These are phyloP conservation scores for Alternaria sp. DNA, from an alignment of 2,329 filamentous ascomycete species.

Conservation along the genomic window DNA sequence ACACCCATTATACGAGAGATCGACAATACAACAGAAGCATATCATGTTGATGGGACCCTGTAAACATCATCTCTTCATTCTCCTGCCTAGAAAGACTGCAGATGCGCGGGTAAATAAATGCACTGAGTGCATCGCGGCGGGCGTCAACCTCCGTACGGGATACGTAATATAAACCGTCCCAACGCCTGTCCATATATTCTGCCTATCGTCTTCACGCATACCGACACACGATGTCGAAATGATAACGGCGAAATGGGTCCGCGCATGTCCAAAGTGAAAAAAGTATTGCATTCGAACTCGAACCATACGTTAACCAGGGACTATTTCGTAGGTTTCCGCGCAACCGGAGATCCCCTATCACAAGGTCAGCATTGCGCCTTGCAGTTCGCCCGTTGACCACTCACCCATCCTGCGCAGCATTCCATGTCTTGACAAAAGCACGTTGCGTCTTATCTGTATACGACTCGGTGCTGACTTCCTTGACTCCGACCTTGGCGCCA, in stretches of 20 bases:
- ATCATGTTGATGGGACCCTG: not conserved
- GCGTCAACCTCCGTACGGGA: not conserved
- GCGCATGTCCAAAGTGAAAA: not conserved
- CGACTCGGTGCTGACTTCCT: conserved; percentile 71
- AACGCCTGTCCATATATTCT: not conserved
- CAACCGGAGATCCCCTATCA: conserved; percentile 1
- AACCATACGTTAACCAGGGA: not conserved
- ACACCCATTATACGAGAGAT: not conserved
- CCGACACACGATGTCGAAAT: not conserved
- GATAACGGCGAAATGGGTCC: not conserved
- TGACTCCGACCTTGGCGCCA: conserved; percentile 75
- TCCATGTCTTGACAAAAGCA: conserved; percentile 62
- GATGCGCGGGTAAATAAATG: not conserved
- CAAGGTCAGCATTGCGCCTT: not conserved
- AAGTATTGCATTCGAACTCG: conserved; percentile 1
- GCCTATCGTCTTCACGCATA: not conserved
- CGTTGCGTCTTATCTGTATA: conserved; percentile 78
- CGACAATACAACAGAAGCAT: not conserved
- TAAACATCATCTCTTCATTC: conserved; percentile 2
- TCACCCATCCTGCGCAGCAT: conserved; percentile 45
- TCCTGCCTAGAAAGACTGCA: not conserved
- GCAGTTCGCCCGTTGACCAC: not conserved
- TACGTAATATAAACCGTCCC: not conserved
- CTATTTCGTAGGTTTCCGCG: conserved; percentile 5
- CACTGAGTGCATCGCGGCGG: not conserved